These are phyloP conservation scores for Microbotryomycetes sp. DNA, from an alignment of 1,284 basidiomycete species.

Conservation along the genomic window DNA sequence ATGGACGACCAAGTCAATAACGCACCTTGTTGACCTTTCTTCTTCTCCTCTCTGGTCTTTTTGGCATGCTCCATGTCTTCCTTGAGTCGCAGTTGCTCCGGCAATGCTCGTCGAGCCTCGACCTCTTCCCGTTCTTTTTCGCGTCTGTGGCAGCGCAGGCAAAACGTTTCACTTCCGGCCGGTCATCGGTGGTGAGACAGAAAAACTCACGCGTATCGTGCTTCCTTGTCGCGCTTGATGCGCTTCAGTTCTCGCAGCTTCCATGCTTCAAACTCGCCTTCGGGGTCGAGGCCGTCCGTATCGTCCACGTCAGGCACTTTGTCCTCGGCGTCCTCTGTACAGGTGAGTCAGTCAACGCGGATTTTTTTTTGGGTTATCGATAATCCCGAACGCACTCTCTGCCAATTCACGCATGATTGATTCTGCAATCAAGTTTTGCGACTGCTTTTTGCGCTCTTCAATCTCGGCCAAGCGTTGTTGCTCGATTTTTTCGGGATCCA, in stretches of 20 bases:
- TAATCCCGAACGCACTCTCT: slow-evolving; percentile 55
- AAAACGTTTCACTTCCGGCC: not conserved
- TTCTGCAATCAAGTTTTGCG: slow-evolving; percentile 78
- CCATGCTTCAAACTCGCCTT: slow-evolving; percentile 92
- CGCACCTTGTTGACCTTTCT: slow-evolving; percentile 60
- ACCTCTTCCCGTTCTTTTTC: slow-evolving; percentile 83
- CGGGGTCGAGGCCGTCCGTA: slow-evolving; percentile 84
- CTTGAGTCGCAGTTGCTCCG: slow-evolving; percentile 79
- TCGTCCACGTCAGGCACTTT: slow-evolving; percentile 84
- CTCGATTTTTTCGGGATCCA: slow-evolving; percentile 61
- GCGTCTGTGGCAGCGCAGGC: slow-evolving; percentile 37
- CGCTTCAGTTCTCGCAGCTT: slow-evolving; percentile 81
- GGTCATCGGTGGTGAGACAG: not conserved
- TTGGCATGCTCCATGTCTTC: slow-evolving; percentile 84
- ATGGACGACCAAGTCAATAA: not conserved
- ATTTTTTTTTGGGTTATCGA: not conserved
- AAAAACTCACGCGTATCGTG: slow-evolving; percentile 41
- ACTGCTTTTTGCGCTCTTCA: slow-evolving; percentile 64
- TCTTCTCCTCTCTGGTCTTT: slow-evolving; percentile 66
- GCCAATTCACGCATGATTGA: slow-evolving; percentile 73
- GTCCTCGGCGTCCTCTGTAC: slow-evolving; percentile 73
- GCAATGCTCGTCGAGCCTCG: slow-evolving; percentile 78
- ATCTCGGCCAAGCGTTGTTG: slow-evolving; percentile 57
- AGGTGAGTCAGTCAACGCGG: not conserved
- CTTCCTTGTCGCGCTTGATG: slow-evolving; percentile 85